Conservation (phyloP, 2,329 filamentous ascomycete genomes). For the Cladobotryum mycophilum region DNA sequence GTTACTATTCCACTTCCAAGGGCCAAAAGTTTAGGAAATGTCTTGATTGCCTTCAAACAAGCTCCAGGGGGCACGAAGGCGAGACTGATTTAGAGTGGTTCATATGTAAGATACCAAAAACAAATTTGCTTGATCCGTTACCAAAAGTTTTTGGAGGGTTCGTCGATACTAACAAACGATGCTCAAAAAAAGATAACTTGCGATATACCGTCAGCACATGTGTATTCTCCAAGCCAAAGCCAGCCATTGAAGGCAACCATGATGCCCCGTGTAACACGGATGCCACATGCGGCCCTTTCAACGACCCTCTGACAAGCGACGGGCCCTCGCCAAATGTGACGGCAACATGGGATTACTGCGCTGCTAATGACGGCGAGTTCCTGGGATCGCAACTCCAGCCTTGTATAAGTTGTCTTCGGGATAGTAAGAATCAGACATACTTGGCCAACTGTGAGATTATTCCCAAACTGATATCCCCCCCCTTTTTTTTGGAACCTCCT, state of each 20-base stretch:
- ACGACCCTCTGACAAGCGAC: constrained; percentile 30
- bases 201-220: constrained; percentile 43
- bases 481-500: constrained; percentile 5
- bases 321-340: constrained; percentile 16
- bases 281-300: constrained; percentile 35
- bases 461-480: background rate
- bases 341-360: constrained; percentile 36
- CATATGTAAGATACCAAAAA: constrained; percentile 43
- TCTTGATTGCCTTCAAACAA: constrained; percentile 40
- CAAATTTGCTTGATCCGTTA: background rate
- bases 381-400: constrained; percentile 23
- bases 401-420: constrained; percentile 39
- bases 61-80: constrained; percentile 30
- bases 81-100: constrained; percentile 41
- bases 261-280: constrained; percentile 39
- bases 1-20: constrained; percentile 29
- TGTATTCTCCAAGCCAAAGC: constrained; percentile 32
- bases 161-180: background rate
- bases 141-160: background rate
- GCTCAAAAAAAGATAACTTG: constrained; percentile 42
- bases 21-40: constrained; percentile 45
- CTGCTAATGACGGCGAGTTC: constrained; percentile 30
- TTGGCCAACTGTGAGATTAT: constrained; percentile 45
- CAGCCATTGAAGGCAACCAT: constrained; percentile 22
- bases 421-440: constrained; percentile 34